Conservation (phyloP, 441 rosid species). For the Erodium texanum region DNA sequence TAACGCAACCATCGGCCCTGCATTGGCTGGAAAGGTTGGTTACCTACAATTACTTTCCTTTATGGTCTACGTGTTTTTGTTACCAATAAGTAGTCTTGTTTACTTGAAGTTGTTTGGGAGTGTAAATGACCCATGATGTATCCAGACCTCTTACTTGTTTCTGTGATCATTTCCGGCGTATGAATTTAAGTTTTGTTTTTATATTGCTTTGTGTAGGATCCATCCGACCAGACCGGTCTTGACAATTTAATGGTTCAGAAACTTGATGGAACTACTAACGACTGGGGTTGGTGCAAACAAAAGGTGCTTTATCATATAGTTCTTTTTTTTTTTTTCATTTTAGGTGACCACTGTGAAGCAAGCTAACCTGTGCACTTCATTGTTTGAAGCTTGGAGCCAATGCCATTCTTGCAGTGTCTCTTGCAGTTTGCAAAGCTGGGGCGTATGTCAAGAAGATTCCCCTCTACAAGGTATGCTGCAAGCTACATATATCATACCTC, state of each 20-base stretch:
- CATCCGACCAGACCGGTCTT: conserved; percentile 70
- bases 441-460: conserved; percentile 72
- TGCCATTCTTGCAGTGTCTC: conserved; percentile 90
- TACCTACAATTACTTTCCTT: background rate
- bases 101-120: background rate
- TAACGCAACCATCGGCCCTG: conserved; percentile 75
- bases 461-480: conserved; percentile 78
- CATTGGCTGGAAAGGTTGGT: conserved; percentile 76
- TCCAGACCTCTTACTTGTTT: too few species aligned
- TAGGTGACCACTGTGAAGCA: background rate
- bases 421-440: conserved; percentile 94
- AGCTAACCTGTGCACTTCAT: conserved; percentile 6
- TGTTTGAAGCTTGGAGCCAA: conserved; percentile 81
- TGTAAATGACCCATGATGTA: background rate
- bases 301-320: conserved; percentile 38
- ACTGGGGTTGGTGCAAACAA: conserved; percentile 99
- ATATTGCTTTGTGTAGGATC: conserved; percentile 44
- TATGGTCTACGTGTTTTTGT: too few species aligned
- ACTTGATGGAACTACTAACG: conserved; percentile 89
- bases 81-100: background rate
- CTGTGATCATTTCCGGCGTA: too few species aligned
- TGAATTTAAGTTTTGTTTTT: background rate
- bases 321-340: background rate
- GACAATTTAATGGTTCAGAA: conserved; percentile 88
- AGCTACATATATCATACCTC: too few species aligned